Evolutionary conservation across 306 rosid genomes (phyloP), one percentile per base, ranked within the genome.

Genomic region (Dicorynia guianensis): DNA sequence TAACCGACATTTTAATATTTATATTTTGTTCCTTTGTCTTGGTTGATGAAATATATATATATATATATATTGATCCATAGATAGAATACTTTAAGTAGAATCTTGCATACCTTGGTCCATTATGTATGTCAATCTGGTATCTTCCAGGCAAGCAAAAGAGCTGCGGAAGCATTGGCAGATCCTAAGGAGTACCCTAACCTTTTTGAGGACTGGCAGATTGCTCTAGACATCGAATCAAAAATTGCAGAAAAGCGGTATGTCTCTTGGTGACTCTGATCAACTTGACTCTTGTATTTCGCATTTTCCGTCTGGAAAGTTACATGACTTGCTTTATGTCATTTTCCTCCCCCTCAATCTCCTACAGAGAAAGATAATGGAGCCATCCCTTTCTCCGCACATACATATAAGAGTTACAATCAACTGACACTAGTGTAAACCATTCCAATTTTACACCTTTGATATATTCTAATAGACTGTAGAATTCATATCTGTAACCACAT

Each of bases 121-220:
- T 69, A 17, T 52, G 15, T 53, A 15, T 34, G 17, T 18, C 47
- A 50, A 36, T 36, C 8, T 49, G 53, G 57, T 10, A 14, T 69
- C 38, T 35, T 71, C 8, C 47, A 40, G 76, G 56, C 47, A 35
- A 57, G 50, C 42, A 13, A 13, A 71, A 20, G 34, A 77, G 90
- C 91, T 70, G 94, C 91, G 0, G 91, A 87, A 72, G 78, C 91
- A 58, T 81, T 85, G 78, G 91, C 87, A 78, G 87, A 85, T 79
- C 90, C 90, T 20, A 84, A 83, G 69, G 85, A 89, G 66, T 85
- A 89, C 71, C 83, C 93, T 36, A 89, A 89, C 76, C 57, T 89
- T 72, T 87, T 89, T 4, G 88, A 83, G 43, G 88, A 87, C 63
- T 89, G 88, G 91, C 89, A 89, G 67, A 78, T 87, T 79, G 88